phyloP scores from a whole-genome alignment of 441 rosid species.

The Aleurites moluccanus region DNA sequence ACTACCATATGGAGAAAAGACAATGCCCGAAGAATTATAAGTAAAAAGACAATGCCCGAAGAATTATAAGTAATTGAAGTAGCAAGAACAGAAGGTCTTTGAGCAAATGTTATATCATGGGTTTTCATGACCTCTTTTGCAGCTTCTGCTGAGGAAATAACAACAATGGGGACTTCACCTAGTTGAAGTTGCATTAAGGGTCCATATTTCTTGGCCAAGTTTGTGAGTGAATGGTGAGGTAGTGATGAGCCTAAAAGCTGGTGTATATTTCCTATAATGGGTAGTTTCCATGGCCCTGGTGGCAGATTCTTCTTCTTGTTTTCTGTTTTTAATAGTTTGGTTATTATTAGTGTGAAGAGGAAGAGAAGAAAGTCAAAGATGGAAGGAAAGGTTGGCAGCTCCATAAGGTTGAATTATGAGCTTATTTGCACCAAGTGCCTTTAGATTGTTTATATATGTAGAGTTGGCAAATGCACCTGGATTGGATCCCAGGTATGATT shows the following conservation, averaged over 20 bases:
- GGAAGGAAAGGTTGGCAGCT: no score
- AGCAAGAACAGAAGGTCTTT: conserved; percentile 17
- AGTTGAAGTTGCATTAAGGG: conserved; percentile 47
- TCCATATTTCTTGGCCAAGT: conserved; percentile 42
- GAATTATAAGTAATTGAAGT: conserved; percentile 12
- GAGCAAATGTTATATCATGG: conserved; percentile 37
- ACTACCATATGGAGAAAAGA: conserved; percentile 28
- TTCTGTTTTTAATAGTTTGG: no score
- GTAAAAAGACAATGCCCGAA: conserved; percentile 14
- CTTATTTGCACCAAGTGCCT: no score
- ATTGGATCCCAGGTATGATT: no score
- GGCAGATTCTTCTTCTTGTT: conserved; percentile 3
- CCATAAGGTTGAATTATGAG: no score
- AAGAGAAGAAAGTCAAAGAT: no score
- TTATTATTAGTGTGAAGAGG: no score
- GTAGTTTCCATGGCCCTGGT: conserved; percentile 36
- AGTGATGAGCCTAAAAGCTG: conserved; percentile 25
- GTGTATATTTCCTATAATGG: conserved; percentile 37
- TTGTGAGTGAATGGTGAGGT: conserved; percentile 33
- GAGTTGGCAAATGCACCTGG: no score
- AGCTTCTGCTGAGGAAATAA: conserved; percentile 38
- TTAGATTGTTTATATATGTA: no score
- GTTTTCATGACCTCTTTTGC: conserved; percentile 42
- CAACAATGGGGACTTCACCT: conserved; percentile 32
- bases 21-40: conserved; percentile 22